A percentile compares a stretch with the other conserved stretches of the same genome.
These are phyloP conservation scores for Blastomyces percursus DNA, from an alignment of 2,329 filamentous ascomycete species.

Conservation along the genomic window DNA sequence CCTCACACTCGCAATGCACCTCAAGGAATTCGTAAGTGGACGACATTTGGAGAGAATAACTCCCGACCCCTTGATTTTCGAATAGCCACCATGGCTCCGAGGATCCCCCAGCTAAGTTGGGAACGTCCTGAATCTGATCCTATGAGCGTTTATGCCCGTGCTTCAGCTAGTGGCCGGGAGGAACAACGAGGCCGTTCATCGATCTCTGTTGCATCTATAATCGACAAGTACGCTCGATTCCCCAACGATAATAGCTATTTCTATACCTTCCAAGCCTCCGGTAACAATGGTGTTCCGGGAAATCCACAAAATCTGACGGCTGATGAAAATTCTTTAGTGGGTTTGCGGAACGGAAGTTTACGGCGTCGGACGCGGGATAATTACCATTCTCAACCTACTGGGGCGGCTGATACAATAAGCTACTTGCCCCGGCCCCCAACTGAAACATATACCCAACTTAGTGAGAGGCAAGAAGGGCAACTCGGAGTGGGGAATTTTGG, in stretches of 20 bases:
- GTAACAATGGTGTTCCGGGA: not conserved
- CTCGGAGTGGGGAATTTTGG: too few relatives aligned
- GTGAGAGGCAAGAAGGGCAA: not conserved
- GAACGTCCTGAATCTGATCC: not conserved
- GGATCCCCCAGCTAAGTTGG: not conserved
- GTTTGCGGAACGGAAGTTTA: not conserved
- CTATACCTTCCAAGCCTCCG: not conserved
- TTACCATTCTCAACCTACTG: not conserved
- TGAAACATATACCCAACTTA: not conserved
- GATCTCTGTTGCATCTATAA: slow-evolving; percentile 1
- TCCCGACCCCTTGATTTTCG: not conserved
- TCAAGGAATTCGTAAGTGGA: not conserved
- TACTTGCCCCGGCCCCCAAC: not conserved
- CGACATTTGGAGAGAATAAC: not conserved
- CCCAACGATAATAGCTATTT: not conserved
- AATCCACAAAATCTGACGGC: not conserved
- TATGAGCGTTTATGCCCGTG: not conserved
- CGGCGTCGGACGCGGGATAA: not conserved
- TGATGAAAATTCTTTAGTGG: not conserved
- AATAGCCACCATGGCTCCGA: not conserved
- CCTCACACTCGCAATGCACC: not conserved
- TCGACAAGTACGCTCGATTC: not conserved
- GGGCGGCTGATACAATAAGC: not conserved
- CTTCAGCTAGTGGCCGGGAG: not conserved
- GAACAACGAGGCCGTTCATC: not conserved